These are phyloP conservation scores for Russula sp. DNA, from an alignment of 768 basidiomycete species.

Conservation along the genomic window DNA sequence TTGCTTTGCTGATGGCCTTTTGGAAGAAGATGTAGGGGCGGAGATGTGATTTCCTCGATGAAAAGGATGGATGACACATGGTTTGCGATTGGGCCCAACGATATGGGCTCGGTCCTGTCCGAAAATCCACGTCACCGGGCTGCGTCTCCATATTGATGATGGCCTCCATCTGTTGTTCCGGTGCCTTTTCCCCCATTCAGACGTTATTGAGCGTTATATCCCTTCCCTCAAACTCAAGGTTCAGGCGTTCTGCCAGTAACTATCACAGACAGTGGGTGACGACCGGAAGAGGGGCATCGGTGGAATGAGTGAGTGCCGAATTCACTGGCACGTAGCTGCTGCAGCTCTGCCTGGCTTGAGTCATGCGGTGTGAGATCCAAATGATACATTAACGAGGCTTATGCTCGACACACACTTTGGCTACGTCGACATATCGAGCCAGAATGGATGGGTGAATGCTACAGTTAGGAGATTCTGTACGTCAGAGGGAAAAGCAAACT, in stretches of 20 bases:
- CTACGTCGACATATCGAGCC: neutral
- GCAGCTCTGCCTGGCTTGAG: too few species aligned
- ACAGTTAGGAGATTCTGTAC: constrained; percentile 9
- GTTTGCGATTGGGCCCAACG: neutral
- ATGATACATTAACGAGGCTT: constrained; percentile 4
- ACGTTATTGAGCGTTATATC: too few species aligned
- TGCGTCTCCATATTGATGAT: neutral
- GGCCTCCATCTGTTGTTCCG: neutral
- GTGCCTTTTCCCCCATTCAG: neutral
- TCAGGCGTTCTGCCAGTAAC: too few species aligned
- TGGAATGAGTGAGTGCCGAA: too few species aligned
- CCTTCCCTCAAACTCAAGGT: too few species aligned
- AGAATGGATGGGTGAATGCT: constrained; percentile 5
- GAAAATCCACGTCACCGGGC: neutral
- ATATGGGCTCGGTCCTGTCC: neutral
- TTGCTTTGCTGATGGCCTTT: neutral
- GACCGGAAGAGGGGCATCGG: too few species aligned
- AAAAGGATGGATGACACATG: neutral
- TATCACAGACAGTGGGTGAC: too few species aligned
- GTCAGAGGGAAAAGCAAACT: neutral
- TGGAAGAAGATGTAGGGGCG: too few species aligned
- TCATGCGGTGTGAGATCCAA: neutral
- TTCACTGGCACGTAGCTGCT: too few species aligned
- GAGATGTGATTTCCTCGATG: too few species aligned
- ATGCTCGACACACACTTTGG: neutral